These are phyloP conservation scores for Alternaria sp. DNA, from an alignment of 2,329 filamentous ascomycete genomes.

Conservation along the genomic window DNA sequence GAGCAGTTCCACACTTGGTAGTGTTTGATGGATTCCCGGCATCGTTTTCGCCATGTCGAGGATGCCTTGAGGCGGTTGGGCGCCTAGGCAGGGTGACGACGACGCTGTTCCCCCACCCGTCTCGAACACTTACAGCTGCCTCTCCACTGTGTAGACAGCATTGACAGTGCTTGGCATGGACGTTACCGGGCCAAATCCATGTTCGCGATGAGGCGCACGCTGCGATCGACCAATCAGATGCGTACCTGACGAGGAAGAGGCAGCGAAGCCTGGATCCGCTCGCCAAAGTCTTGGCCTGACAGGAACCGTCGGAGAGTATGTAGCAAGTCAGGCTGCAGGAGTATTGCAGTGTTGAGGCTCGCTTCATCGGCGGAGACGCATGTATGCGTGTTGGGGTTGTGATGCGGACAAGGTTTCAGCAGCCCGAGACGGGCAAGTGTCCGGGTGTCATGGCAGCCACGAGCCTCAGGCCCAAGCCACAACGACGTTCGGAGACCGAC, in stretches of 20 bases:
- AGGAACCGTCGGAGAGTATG: constrained; percentile 21
- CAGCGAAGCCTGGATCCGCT: constrained; percentile 3
- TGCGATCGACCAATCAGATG: constrained; percentile 16
- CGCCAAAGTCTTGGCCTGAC: constrained; percentile 27
- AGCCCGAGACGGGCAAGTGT: constrained; percentile 8
- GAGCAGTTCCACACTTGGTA: constrained; percentile 9
- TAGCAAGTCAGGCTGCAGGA: constrained; percentile 25
- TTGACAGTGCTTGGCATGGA: constrained; percentile 10
- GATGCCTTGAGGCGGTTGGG: constrained; percentile 17
- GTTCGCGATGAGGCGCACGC: background rate
- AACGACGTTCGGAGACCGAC: background rate
- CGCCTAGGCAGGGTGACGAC: constrained; percentile 11
- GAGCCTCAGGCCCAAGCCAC: constrained; percentile 11
- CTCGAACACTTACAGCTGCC: constrained; percentile 21
- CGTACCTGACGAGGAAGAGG: background rate
- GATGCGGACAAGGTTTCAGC: constrained; percentile 28
- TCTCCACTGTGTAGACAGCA: background rate
- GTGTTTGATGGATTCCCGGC: constrained; percentile 20
- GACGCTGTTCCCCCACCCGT: constrained; percentile 16
- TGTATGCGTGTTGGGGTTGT: constrained; percentile 18
- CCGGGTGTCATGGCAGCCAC: constrained; percentile 5
- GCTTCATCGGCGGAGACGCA: constrained; percentile 1
- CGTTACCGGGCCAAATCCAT: constrained; percentile 5
- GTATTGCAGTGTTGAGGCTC: constrained; percentile 11
- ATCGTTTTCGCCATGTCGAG: constrained; percentile 8